Percentiles rank a stretch among this genome's conserved stretches.
Conservation (phyloP, 164 flowering plant species). For the Aristolochia contorta region DNA sequence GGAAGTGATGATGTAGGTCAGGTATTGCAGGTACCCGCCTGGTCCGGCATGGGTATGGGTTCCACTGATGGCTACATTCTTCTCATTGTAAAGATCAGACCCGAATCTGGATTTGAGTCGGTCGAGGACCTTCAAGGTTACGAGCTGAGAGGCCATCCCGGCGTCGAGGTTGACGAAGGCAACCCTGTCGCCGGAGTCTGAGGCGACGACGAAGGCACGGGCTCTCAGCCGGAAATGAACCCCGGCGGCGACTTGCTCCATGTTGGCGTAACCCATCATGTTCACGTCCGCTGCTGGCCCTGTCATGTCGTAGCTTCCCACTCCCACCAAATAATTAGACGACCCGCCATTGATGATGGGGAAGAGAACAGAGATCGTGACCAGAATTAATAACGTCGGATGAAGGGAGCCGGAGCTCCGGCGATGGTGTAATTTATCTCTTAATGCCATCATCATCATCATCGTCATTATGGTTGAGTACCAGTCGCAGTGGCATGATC, state of each 20-base stretch:
- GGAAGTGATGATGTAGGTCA: conserved; percentile 37
- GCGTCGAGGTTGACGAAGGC: conserved; percentile 72
- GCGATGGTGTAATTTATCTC: not conserved
- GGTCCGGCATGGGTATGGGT: conserved; percentile 70
- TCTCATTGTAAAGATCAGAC: conserved; percentile 48
- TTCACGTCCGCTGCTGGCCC: conserved; percentile 71
- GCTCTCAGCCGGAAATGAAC: conserved; percentile 56
- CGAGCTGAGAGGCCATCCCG: conserved; percentile 68
- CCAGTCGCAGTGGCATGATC: not conserved
- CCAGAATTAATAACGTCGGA: not conserved
- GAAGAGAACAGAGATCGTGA: not conserved
- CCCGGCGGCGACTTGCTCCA: conserved; percentile 37
- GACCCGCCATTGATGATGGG: conserved; percentile 13
- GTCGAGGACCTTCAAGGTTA: conserved; percentile 54
- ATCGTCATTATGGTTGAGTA: not conserved
- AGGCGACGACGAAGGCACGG: conserved; percentile 44
- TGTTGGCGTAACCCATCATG: conserved; percentile 67
- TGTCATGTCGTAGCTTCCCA: conserved; percentile 75
- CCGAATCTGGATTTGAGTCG: conserved; percentile 40
- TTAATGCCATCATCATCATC: conserved; percentile 5
- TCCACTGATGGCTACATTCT: conserved; percentile 60
- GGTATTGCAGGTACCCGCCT: conserved; percentile 54
- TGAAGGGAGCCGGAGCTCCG: not conserved
- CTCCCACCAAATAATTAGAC: conserved; percentile 39
- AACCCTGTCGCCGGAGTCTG: conserved; percentile 32